phyloP scores from a whole-genome alignment of 2,329 filamentous ascomycete species.

The Monilinia fructigena region DNA sequence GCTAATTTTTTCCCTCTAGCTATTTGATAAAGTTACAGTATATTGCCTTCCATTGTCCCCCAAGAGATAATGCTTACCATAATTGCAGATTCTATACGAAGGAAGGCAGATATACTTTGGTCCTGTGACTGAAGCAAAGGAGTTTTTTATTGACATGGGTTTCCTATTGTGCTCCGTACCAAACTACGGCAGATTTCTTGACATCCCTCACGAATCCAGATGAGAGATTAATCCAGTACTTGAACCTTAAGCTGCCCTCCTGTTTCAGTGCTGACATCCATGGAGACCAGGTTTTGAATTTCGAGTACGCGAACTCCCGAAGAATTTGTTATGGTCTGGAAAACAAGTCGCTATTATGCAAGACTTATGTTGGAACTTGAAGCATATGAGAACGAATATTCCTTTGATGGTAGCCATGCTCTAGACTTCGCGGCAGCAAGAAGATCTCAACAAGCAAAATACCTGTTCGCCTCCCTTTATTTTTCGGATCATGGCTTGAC shows the following conservation, averaged over 20 bases:
- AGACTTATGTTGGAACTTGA: constrained; percentile 43
- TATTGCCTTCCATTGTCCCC: not conserved
- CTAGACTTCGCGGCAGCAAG: constrained; percentile 46
- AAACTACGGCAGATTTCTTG: constrained; percentile 62
- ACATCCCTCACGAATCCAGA: constrained; percentile 67
- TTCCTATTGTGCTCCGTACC: constrained; percentile 69
- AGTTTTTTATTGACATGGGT: constrained; percentile 69
- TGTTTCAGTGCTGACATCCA: constrained; percentile 37
- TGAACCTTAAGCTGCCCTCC: not conserved
- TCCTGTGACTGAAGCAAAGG: constrained; percentile 57
- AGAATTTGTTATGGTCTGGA: constrained; percentile 61
- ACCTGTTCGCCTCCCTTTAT: constrained; percentile 23
- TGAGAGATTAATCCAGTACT: constrained; percentile 35
- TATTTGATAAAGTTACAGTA: constrained; percentile 62
- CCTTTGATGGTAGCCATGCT: constrained; percentile 48
- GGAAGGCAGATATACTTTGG: constrained; percentile 74
- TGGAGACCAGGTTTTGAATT: constrained; percentile 57
- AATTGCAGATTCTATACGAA: constrained; percentile 57
- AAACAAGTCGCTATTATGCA: constrained; percentile 47
- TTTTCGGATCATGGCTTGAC: not conserved
- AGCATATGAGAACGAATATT: constrained; percentile 36
- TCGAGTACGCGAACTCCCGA: constrained; percentile 63
- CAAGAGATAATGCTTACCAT: not conserved
- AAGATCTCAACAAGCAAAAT: constrained; percentile 32
- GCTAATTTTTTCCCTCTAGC: constrained; percentile 31